Percentiles rank a stretch among this genome's conserved stretches.
Evolutionary conservation across 2,329 filamentous ascomycete genomes (phyloP).

Genomic region (Dactylella cylindrospora): DNA sequence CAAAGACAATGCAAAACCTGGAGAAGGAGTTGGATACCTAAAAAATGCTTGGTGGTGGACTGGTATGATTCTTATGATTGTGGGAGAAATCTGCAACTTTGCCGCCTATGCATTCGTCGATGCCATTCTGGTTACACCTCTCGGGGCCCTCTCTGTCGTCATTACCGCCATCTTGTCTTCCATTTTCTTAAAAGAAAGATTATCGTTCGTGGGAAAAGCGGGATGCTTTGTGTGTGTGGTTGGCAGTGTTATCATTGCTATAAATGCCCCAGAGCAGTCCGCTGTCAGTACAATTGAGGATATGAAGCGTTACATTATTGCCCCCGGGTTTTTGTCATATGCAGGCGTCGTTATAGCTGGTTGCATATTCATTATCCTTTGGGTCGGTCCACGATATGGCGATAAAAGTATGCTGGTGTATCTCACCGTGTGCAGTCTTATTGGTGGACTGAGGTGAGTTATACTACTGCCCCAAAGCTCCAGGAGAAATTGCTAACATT

Average conservation of each 20-base stretch:
- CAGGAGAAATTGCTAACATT: too few species aligned
- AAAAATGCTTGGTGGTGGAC: conserved; percentile 95
- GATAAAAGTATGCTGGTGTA: conserved; percentile 99
- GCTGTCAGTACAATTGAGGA: conserved; percentile 85
- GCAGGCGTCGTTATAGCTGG: conserved; percentile 78
- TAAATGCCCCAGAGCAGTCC: conserved; percentile 86
- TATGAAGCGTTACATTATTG: conserved; percentile 83
- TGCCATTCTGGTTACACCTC: conserved; percentile 88
- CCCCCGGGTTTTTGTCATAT: conserved; percentile 83
- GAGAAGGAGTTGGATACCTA: conserved; percentile 94
- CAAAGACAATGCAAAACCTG: conserved; percentile 93
- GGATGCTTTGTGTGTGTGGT: conserved; percentile 94
- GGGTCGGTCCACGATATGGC: conserved; percentile 81
- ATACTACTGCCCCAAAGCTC: too few species aligned
- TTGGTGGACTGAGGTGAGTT: conserved; percentile 71
- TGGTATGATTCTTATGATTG: conserved; percentile 94
- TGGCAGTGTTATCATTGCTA: conserved; percentile 86
- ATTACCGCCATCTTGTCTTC: conserved; percentile 87
- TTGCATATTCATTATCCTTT: conserved; percentile 71
- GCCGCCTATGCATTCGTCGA: conserved; percentile 96
- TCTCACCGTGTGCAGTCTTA: conserved; percentile 90
- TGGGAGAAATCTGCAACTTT: conserved; percentile 96
- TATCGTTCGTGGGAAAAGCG: conserved; percentile 94
- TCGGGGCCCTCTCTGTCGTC: conserved; percentile 89
- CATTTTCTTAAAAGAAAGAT: conserved; percentile 90